Evolutionary conservation across 306 rosid genomes (phyloP).

Genomic region (Quercus rubra): DNA sequence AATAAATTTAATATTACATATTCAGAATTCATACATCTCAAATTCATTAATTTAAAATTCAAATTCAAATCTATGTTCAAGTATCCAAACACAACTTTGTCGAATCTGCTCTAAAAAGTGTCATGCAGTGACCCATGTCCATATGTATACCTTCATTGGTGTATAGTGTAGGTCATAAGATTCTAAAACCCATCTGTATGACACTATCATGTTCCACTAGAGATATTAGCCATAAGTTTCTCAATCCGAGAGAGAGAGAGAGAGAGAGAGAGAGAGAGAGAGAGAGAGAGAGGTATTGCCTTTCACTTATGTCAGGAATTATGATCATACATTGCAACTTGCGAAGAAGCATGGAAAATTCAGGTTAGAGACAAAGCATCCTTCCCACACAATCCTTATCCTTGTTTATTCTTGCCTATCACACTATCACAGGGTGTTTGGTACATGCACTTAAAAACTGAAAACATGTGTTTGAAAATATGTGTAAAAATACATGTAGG

Average conservation of each 20-base stretch:
- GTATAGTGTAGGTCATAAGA: not conserved
- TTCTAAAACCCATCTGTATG: not conserved
- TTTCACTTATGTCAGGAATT: slow-evolving; percentile 17
- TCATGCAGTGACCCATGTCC: not conserved
- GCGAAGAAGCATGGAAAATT: slow-evolving; percentile 39
- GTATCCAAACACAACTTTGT: too few species aligned
- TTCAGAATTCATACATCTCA: too few species aligned
- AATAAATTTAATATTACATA: too few species aligned
- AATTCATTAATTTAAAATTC: too few species aligned
- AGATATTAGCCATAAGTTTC: not conserved
- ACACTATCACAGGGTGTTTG: not conserved
- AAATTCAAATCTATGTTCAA: too few species aligned
- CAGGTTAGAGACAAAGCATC: slow-evolving; percentile 7
- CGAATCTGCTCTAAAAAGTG: not conserved
- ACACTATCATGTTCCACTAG: not conserved
- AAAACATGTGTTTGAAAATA: too few species aligned
- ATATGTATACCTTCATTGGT: not conserved
- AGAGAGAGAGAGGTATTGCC: not conserved
- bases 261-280: not conserved
- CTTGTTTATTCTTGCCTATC: not conserved
- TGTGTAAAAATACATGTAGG: too few species aligned
- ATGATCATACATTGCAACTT: slow-evolving; percentile 23
- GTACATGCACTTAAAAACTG: too few species aligned
- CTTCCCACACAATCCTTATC: slow-evolving; percentile 45
- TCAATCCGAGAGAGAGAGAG: not conserved